Evolutionary conservation across 495 filamentous ascomycete species (phyloP).

Genomic region (Aspergillus indologenus): DNA sequence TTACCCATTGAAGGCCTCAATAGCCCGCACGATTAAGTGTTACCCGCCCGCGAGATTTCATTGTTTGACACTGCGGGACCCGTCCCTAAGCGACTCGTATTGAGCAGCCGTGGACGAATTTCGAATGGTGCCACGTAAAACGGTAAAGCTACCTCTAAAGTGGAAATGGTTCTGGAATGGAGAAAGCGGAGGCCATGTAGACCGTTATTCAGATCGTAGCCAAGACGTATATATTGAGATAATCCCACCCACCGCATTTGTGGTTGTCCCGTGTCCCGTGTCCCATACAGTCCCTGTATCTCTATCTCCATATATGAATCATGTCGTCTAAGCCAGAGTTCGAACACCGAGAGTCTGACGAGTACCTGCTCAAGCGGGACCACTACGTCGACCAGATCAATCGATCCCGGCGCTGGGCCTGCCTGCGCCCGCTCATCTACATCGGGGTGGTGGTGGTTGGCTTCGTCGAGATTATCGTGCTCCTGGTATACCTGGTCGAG

Average conservation of each 20-base stretch:
- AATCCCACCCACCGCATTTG: no score
- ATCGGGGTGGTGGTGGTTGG: not conserved
- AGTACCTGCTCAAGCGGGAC: constrained; percentile 1
- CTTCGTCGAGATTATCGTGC: constrained; percentile 1
- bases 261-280: no score
- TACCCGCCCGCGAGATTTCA: not conserved
- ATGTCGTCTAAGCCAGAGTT: not conserved
- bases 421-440: not conserved
- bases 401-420: not conserved
- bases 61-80: not conserved
- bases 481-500: not conserved
- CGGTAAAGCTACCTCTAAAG: no score
- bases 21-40: not conserved
- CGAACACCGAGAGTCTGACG: constrained; percentile 1
- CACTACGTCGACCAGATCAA: not conserved
- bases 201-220: no score
- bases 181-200: no score
- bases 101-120: no score
- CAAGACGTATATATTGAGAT: not conserved
- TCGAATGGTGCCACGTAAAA: no score
- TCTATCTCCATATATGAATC: not conserved
- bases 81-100: not conserved
- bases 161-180: no score
- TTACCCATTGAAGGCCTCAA: not conserved
- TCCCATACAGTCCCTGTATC: no score